Percentiles rank a stretch among this genome's conserved stretches.
Conservation (phyloP, 352 stramenopile genomes). For the Blastocystis sp. region DNA sequence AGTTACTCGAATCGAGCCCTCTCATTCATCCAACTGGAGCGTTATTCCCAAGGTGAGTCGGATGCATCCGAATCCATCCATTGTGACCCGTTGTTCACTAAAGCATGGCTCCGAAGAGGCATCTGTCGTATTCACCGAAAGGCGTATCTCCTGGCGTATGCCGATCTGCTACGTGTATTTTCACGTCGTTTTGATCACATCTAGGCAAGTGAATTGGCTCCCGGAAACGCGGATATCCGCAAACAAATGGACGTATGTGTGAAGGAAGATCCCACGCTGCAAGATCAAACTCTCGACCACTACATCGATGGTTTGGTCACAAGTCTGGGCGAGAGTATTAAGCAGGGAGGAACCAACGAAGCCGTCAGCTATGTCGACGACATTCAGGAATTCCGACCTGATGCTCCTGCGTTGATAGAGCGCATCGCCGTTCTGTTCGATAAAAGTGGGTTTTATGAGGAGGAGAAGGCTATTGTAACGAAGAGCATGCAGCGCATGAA, state of each 20-base stretch:
- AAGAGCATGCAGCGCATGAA: background rate
- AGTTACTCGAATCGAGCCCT: slow-evolving; percentile 7
- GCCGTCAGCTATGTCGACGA: background rate
- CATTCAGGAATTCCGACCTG: background rate
- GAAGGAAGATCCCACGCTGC: background rate
- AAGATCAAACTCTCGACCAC: background rate
- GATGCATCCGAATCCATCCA: background rate
- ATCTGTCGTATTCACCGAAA: background rate
- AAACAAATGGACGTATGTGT: background rate
- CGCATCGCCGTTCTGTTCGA: background rate
- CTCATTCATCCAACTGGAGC: background rate
- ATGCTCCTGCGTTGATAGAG: background rate
- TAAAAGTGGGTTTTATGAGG: background rate
- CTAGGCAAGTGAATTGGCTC: background rate
- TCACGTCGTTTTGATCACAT: background rate
- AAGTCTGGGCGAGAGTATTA: background rate
- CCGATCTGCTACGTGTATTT: background rate
- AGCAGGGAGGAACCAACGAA: background rate
- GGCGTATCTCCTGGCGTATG: background rate
- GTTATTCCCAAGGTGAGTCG: background rate
- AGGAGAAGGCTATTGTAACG: background rate
- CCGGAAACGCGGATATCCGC: background rate
- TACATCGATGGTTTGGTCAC: background rate
- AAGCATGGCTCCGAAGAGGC: background rate
- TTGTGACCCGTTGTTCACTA: background rate